Evolutionary conservation across 139 green algal genomes (phyloP).

Genomic region (Chlorella ohadii): DNA sequence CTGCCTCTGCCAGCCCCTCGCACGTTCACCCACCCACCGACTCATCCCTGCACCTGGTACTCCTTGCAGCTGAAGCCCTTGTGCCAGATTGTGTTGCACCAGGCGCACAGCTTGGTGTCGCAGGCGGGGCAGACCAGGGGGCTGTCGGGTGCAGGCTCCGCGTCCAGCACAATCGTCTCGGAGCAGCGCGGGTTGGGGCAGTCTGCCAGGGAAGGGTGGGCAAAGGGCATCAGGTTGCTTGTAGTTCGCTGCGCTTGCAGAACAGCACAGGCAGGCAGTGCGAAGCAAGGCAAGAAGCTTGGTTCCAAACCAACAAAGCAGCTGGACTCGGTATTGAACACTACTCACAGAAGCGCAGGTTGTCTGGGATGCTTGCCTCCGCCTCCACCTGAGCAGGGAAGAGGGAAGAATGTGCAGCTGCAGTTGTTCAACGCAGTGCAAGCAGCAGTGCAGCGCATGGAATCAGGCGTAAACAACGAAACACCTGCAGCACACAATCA

Average conservation of each 20-base stretch:
- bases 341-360: background rate
- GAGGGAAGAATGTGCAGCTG: too few relatives aligned
- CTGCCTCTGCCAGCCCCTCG: too few relatives aligned
- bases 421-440: too few relatives aligned
- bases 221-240: too few relatives aligned
- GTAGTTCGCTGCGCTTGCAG: too few relatives aligned
- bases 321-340: too few relatives aligned
- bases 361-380: constrained; percentile 34
- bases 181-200: constrained; percentile 48
- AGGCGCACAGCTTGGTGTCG: constrained; percentile 31
- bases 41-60: constrained; percentile 33
- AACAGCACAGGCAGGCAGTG: too few relatives aligned
- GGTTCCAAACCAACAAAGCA: too few relatives aligned
- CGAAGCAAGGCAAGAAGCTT: too few relatives aligned
- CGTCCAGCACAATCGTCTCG: constrained; percentile 30
- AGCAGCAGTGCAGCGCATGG: background rate
- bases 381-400: constrained; percentile 22
- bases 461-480: too few relatives aligned
- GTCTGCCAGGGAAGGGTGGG: background rate
- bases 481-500: too few relatives aligned
- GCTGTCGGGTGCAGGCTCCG: constrained; percentile 32
- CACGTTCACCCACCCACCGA: too few relatives aligned
- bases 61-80: constrained; percentile 56
- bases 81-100: constrained; percentile 34
- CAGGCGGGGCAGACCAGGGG: constrained; percentile 52